Conservation (phyloP, 1,284 basidiomycete genomes). For the Trichosporon sp. region DNA sequence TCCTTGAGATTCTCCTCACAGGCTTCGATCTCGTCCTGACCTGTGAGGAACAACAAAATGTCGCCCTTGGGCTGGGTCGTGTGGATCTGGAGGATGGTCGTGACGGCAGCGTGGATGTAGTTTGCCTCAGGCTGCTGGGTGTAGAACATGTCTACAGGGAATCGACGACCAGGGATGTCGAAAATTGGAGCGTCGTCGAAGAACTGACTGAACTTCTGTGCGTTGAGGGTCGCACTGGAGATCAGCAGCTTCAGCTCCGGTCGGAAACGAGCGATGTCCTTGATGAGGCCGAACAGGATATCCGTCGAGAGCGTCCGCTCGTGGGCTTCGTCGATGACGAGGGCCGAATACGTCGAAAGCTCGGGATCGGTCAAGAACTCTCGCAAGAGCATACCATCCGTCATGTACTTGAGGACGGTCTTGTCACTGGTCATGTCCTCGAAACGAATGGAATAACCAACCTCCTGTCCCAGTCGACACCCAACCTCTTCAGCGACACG, state of each 20-base stretch:
- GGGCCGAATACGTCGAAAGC: slow-evolving; percentile 80
- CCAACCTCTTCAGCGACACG: slow-evolving; percentile 99
- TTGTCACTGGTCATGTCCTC: slow-evolving; percentile 99
- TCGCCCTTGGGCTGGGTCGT: slow-evolving; percentile 98
- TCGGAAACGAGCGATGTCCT: slow-evolving; percentile 96
- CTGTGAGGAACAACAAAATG: slow-evolving; percentile 94
- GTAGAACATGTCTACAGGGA: slow-evolving; percentile 97
- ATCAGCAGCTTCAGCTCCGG: slow-evolving; percentile 87
- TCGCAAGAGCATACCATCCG: slow-evolving; percentile 93
- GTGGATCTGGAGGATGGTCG: slow-evolving; percentile 98
- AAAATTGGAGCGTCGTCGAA: slow-evolving; percentile 93
- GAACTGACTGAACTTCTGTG: slow-evolving; percentile 92
- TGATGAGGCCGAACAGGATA: slow-evolving; percentile 91
- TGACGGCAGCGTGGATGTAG: slow-evolving; percentile 96
- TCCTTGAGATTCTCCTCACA: slow-evolving; percentile 93
- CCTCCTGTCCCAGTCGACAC: slow-evolving; percentile 89
- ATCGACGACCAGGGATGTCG: slow-evolving; percentile 92
- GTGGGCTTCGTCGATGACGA: slow-evolving; percentile 96
- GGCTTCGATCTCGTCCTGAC: slow-evolving; percentile 98
- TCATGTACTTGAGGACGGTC: slow-evolving; percentile 97
- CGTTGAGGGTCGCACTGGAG: slow-evolving; percentile 94
- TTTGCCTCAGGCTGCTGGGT: slow-evolving; percentile 97
- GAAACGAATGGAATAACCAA: slow-evolving; percentile 98
- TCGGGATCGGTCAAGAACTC: slow-evolving; percentile 95
- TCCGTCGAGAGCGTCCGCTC: slow-evolving; percentile 93